phyloP scores from a whole-genome alignment of 805 yeast genomes.

The Barnettozyma siamensis region DNA sequence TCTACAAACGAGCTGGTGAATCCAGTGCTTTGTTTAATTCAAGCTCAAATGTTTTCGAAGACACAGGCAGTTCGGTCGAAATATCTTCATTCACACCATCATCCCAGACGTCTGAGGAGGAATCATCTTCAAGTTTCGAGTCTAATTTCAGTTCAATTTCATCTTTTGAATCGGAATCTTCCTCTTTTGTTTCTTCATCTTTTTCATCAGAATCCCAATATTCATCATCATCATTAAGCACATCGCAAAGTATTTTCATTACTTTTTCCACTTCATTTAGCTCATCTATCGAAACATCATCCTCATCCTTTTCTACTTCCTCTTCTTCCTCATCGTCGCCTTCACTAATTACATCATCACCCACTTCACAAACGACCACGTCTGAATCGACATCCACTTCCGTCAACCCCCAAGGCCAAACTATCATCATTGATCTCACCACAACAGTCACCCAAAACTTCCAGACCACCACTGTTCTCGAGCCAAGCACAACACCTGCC shows the following conservation, averaged over 20 bases:
- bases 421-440: conserved; percentile 19
- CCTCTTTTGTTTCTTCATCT: not conserved
- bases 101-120: not conserved
- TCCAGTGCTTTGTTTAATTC: not conserved
- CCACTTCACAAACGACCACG: conserved; percentile 3
- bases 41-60: not conserved
- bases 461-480: conserved; percentile 26
- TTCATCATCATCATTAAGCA: too few relatives aligned
- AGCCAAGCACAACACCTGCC: not conserved
- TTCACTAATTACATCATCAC: conserved; percentile 1
- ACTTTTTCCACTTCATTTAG: not conserved
- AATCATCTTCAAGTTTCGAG: not conserved
- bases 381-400: conserved; percentile 6
- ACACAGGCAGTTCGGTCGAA: not conserved
- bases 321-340: not conserved
- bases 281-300: not conserved
- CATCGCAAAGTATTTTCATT: not conserved
- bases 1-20: conserved; percentile 1
- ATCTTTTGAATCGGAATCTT: conserved; percentile 3
- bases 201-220: conserved; percentile 3
- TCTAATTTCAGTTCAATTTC: not conserved
- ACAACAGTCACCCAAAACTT: conserved; percentile 12
- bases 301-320: conserved; percentile 1
- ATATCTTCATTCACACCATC: not conserved
- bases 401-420: conserved; percentile 9